Base-by-base conservation (phyloP, 768 basidiomycete species). In the button mushroom (Agaricus bisporus) region DNA sequence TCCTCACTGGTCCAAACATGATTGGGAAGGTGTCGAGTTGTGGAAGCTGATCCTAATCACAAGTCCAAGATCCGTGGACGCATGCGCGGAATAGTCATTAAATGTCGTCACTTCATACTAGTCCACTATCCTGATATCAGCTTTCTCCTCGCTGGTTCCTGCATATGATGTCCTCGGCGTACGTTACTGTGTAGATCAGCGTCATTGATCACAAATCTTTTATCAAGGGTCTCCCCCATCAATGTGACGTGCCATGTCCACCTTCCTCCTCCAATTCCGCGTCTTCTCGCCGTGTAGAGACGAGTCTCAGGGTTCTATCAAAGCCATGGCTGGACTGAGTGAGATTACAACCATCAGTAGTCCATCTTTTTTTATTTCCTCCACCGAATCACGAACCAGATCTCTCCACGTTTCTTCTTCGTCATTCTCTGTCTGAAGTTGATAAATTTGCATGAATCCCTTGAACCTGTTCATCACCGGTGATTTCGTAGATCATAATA, bases 391-490 rank as follows among this genome's bases (percentile, higher is more conserved):
- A 64, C 82, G 60, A 60, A 88, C 86, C 58, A 91, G 68, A 72
- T 91, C 89, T 67, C 78, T 74, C 88, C 86, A 91, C 7, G 89
- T 92, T 68, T 92, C 87, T 64, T 83, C 83, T 59, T 89, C 86
- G 58, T 91, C 89, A 57, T 82, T 87, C 60, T 88, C 86, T 1
- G 87, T 89, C 65, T 92, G 90, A n/a, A 91, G 69, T 60, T 88
- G 85, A 62, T 91, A 91, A 51, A 91, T 80, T 64, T 91, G 87
- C 64, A 89, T 63, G 63, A 92, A 91, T 1, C 89, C 88, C 63
- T 85, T 84, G 63, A 88, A 81, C 15, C 88, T 91, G 48, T 48
- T 52, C 38, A 14, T 41, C 18, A 28, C 42, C 22, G 46, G 45
- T 41, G 53, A 29, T 44, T 48, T 32, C 25, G 5, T 32, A 7